Evolutionary conservation across 2,329 filamentous ascomycete species (phyloP), one percentile per base, ranked within the genome.

Genomic region (Penicillium sp.): DNA sequence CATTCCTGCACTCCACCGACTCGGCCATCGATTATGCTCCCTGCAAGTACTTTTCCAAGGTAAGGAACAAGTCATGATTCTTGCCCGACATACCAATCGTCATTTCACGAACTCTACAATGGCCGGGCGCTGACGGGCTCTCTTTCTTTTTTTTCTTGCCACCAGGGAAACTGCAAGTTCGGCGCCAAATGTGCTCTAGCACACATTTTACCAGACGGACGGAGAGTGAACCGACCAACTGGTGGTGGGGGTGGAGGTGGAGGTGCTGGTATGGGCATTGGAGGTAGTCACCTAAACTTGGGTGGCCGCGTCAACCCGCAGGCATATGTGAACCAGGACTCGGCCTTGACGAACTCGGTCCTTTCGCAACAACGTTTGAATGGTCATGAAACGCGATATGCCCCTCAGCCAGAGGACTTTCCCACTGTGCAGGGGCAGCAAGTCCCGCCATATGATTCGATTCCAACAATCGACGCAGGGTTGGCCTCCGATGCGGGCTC

Each of bases 31-130:
- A 97, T 73, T 92, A 89, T 59, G 86, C 95, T 62, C 85, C 85
- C 12, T 99, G 94, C 87, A 99, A 97, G 78, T 99, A 97, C 79
- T 99, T 97, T 74, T 89, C 92, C 70, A 99, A 97, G 88, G 92
- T 96, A 79, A 67, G 58, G 18, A 11, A 33, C 49, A 14, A 18
- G 11, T n/a, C 35, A 8, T 9, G 15, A 14, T 23, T n/a, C 20
- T 12, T 37, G 27, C 8, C 18, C 18, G 46, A 43, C 27, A 9
- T 23, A 27, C 5, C 31, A 18, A 35, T 25, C 20, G 15, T 33
- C n/a, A 18, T 25, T 11, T 18, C 11, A 23, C 42, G 22, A 23
- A 26, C 29, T 6, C 18, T 49, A 35, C 31, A 50, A 40, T 14
- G 31, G 7, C 53, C 37, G 23, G 50, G 37, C 33, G 52, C 58